Percentiles rank a stretch among this genome's conserved stretches.
These are phyloP conservation scores for Boletellus deceptivus DNA, from an alignment of 1,284 basidiomycete species.

Conservation along the genomic window DNA sequence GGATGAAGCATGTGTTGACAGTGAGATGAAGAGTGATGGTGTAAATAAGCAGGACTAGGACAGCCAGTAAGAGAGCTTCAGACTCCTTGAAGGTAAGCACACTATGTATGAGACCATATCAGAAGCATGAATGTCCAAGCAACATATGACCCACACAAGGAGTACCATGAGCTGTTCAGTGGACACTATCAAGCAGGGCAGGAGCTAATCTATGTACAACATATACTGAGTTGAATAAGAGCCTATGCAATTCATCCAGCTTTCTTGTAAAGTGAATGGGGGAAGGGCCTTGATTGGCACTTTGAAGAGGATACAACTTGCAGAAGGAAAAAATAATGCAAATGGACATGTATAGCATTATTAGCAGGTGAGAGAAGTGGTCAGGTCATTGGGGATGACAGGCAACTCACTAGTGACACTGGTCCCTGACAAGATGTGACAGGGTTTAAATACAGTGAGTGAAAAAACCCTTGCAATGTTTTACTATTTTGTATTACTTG, in stretches of 20 bases:
- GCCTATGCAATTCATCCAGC: background rate
- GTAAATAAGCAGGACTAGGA: background rate
- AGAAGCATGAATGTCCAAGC: no score
- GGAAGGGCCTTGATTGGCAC: background rate
- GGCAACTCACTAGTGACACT: no score
- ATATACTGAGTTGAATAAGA: background rate
- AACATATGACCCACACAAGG: background rate
- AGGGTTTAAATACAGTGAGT: no score
- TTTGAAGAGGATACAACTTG: background rate
- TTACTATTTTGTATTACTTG: no score
- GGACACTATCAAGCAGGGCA: background rate
- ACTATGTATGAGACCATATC: no score
- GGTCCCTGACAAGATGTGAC: no score
- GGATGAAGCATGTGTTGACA: background rate
- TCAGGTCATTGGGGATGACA: no score
- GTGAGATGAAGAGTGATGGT: conserved; percentile 1
- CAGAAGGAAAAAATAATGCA: background rate
- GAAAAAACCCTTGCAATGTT: no score
- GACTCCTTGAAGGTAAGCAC: no score
- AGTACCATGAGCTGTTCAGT: background rate
- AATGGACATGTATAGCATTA: background rate
- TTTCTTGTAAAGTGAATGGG: background rate
- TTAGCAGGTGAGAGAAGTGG: no score
- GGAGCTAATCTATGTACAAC: background rate
- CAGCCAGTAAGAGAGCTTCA: no score